Base-by-base conservation (phyloP, 2,329 filamentous ascomycete species). In the Aspergillus viridinutans region DNA sequence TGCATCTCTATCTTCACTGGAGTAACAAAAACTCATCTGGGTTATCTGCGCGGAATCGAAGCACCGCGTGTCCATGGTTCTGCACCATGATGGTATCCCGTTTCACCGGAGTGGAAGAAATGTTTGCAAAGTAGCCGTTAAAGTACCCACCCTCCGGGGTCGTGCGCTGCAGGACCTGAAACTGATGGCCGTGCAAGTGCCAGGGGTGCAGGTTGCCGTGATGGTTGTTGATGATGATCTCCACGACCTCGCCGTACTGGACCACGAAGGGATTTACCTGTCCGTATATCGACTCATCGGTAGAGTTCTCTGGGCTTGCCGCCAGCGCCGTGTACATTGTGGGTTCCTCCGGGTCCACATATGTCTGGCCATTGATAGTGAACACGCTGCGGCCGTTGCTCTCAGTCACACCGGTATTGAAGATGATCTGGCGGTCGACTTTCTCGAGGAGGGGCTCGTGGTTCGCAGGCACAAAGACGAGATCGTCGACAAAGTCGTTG, bases 281-380 rank as follows among this genome's bases (percentile, higher is more conserved):
- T 29, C 89, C 88, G 67, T 92, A 92, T 4, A 91, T 75, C 1
- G 69, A 61, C 0, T 85, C 77, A 59, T 90, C 79, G 1, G 78
- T 79, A 14, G 85, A 83, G 20, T 80, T 60, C 3, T 74, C 68
- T 2, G 59, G 21, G 17, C 84, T 85, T 1, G 85, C 74, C 0
- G 84, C 85, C 3, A 95, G 78, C 1, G 82, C 90, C 0, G 88
- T 90, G 78, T 92, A 95, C 0, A 96, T 79, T 0, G 88, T 86
- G 0, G 91, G 92, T 0, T 95, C 90, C 69, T 90, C 90, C 50
- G 89, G 90, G 0, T 75, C 55, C 3, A 83, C 82, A 71, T 92
- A 96, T 29, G 89, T 90, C 61, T 90, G 84, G 72, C 90, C 86
- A 78, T 93, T 92, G 55, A 90, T 84, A 74, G 87, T 86, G 58